phyloP scores from a whole-genome alignment of 768 basidiomycete species.

The Leccinum uliginosum region DNA sequence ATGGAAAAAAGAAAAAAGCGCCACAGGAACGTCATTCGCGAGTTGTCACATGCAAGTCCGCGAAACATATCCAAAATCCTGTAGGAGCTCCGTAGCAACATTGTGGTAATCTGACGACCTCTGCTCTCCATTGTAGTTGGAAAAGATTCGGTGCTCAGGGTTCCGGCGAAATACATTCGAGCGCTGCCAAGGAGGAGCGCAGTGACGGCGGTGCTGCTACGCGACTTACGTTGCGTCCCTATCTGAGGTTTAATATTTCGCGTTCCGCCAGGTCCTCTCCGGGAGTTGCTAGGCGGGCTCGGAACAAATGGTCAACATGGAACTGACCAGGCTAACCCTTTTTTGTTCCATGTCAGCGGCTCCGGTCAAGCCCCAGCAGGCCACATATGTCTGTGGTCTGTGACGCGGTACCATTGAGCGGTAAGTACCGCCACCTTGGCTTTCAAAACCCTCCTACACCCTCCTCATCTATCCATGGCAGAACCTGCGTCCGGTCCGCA shows the following conservation, averaged over 20 bases:
- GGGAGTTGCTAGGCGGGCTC: conserved; percentile 31
- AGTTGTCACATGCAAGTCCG: not conserved
- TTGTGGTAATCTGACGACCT: not conserved
- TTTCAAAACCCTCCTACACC: conserved; percentile 23
- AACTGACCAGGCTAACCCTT: conserved; percentile 19
- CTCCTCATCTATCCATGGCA: conserved; percentile 20
- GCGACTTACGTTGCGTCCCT: conserved; percentile 6
- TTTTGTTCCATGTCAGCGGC: conserved; percentile 31
- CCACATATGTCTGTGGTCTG: conserved; percentile 26
- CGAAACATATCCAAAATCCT: not conserved
- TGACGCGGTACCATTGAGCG: conserved; percentile 16
- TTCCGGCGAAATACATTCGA: too few species aligned
- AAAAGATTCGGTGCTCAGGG: not conserved
- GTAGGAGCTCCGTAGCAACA: not conserved
- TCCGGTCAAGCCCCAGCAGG: conserved; percentile 16
- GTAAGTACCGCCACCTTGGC: conserved; percentile 25
- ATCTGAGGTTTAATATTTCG: conserved; percentile 7
- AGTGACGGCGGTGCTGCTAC: not conserved
- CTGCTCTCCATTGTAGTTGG: not conserved
- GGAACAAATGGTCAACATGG: conserved; percentile 23
- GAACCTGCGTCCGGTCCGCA: conserved; percentile 35
- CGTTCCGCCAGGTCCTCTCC: conserved; percentile 20
- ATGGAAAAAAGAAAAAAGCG: conserved; percentile 6
- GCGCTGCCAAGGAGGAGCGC: too few species aligned
- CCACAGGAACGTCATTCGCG: conserved; percentile 17